Evolutionary conservation across 257 asterid genomes (phyloP).

Genomic region (Petunia axillaris): DNA sequence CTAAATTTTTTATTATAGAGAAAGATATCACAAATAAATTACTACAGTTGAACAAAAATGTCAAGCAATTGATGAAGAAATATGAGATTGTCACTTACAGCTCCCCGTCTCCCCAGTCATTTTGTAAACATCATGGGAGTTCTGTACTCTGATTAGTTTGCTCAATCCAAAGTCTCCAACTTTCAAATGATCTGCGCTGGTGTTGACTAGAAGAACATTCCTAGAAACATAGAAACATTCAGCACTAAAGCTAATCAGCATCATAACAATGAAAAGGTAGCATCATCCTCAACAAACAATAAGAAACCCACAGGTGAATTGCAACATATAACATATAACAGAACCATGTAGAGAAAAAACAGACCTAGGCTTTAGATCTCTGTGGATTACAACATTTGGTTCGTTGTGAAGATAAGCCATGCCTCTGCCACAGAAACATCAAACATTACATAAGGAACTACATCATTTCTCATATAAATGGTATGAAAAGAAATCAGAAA

Average conservation of each 20-base stretch:
- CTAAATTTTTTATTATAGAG: slow-evolving; percentile 40
- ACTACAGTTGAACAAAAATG: neutral
- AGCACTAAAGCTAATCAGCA: slow-evolving; percentile 21
- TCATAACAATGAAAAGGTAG: neutral
- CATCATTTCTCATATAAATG: neutral
- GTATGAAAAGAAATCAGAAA: neutral
- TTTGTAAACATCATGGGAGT: slow-evolving; percentile 94
- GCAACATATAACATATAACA: neutral
- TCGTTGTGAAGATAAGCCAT: slow-evolving; percentile 99
- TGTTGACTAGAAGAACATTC: slow-evolving; percentile 92
- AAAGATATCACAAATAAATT: slow-evolving; percentile 22
- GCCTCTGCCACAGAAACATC: slow-evolving; percentile 66
- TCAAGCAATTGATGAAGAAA: slow-evolving; percentile 8
- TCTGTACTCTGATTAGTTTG: slow-evolving; percentile 87
- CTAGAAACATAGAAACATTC: slow-evolving; percentile 47
- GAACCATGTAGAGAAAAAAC: slow-evolving; percentile 32
- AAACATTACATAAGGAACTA: slow-evolving; percentile 22
- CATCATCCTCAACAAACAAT: neutral
- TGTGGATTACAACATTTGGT: slow-evolving; percentile 93
- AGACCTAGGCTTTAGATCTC: slow-evolving; percentile 98
- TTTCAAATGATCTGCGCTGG: slow-evolving; percentile 93
- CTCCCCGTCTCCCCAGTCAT: slow-evolving; percentile 99
- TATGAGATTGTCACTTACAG: slow-evolving; percentile 61
- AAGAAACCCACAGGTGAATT: neutral
- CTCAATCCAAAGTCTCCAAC: slow-evolving; percentile 98